Percentiles rank a stretch among this genome's conserved stretches.
These are phyloP conservation scores for Candida schatavii DNA, from an alignment of 805 yeast genomes.

Conservation along the genomic window DNA sequence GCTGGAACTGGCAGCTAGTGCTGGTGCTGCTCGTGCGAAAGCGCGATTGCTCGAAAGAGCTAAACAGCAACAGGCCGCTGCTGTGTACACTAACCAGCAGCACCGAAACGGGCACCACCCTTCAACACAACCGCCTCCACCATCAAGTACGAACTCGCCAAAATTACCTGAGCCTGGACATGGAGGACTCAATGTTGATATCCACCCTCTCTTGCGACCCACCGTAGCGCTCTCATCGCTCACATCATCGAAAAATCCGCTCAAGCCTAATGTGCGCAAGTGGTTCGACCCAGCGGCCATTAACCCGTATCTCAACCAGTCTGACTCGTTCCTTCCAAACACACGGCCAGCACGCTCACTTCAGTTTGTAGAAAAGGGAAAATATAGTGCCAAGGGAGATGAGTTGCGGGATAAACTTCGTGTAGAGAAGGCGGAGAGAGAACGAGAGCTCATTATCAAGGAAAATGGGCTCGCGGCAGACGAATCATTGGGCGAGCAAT, in stretches of 20 bases:
- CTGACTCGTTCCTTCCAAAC: conserved; percentile 2
- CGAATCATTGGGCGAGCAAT: conserved; percentile 51
- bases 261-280: conserved; percentile 23
- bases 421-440: conserved; percentile 24
- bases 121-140: not conserved
- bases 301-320: conserved; percentile 39
- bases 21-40: conserved; percentile 10
- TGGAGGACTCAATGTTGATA: conserved; percentile 31
- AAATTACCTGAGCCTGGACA: conserved; percentile 6
- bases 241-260: conserved; percentile 26
- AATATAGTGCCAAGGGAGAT: conserved; percentile 53
- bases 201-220: conserved; percentile 37
- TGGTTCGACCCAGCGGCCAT: conserved; percentile 33
- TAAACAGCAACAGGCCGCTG: conserved; percentile 5
- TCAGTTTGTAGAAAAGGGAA: conserved; percentile 61
- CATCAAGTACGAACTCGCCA: not conserved
- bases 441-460: conserved; percentile 13
- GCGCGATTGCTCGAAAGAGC: conserved; percentile 7
- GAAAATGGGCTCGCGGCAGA: conserved; percentile 51
- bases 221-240: conserved; percentile 24
- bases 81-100: not conserved
- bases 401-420: conserved; percentile 42
- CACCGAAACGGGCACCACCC: not conserved
- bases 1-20: not conserved
- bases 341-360: conserved; percentile 19